Evolutionary conservation across 768 basidiomycete species (phyloP).

Genomic region (Phaeolepiota aurea): DNA sequence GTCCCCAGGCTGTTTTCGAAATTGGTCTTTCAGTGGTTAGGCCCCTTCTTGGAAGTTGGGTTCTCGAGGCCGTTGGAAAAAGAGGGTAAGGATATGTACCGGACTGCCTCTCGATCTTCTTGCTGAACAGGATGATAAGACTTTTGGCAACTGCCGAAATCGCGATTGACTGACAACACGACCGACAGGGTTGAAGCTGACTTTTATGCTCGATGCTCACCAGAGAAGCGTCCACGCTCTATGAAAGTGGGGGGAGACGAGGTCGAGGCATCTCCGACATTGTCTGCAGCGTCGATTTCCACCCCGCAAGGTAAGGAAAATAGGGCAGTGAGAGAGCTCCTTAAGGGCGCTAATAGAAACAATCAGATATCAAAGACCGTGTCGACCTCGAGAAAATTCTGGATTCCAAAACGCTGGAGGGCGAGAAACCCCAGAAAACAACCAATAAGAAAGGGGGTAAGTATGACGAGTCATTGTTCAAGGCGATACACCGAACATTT

Average conservation of each 20-base stretch:
- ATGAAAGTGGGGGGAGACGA: conserved; percentile 14
- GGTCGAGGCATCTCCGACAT: background rate
- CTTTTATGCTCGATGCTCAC: conserved; percentile 43
- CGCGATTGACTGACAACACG: conserved; percentile 25
- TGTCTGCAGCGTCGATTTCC: background rate
- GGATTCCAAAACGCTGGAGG: background rate
- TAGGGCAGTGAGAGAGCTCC: too few relatives aligned
- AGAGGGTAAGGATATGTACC: conserved; percentile 31
- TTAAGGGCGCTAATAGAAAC: background rate
- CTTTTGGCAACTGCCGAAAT: conserved; percentile 40
- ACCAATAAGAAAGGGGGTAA: conserved; percentile 6
- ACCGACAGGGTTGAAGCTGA: conserved; percentile 33
- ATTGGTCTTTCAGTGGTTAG: conserved; percentile 45
- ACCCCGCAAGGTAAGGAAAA: too few relatives aligned
- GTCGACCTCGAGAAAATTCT: too few relatives aligned
- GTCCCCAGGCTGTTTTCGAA: conserved; percentile 31
- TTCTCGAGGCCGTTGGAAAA: conserved; percentile 49
- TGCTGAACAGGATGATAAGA: conserved; percentile 25
- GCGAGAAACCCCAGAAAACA: background rate
- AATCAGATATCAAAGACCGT: background rate
- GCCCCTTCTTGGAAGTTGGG: conserved; percentile 46
- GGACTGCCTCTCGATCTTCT: background rate
- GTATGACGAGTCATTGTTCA: conserved; percentile 42
- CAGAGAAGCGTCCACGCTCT: conserved; percentile 32
- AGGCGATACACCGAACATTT: conserved; percentile 39